Evolutionary conservation across 75 land plant genomes (phyloP).

Genomic region (Cryptomeria japonica): DNA sequence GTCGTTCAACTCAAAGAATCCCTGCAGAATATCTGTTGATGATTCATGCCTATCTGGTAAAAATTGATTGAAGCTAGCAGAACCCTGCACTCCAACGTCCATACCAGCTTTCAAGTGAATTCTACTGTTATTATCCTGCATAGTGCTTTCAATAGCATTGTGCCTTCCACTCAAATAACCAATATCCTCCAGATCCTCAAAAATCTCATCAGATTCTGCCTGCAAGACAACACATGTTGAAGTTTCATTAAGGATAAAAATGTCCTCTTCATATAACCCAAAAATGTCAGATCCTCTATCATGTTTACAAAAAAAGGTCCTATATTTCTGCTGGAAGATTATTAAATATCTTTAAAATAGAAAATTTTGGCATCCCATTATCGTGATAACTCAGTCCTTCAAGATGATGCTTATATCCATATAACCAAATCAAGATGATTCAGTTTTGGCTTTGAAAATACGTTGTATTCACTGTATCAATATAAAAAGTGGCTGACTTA

Average conservation of each 20-base stretch:
- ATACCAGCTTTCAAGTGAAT: neutral
- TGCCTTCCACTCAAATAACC: neutral
- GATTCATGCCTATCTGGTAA: neutral
- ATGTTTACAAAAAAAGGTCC: neutral
- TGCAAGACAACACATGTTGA: neutral
- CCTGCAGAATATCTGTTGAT: neutral
- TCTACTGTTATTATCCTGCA: neutral
- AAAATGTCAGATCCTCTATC: neutral
- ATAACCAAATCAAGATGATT: neutral
- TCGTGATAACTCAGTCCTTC: neutral
- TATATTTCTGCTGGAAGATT: slow-evolving; percentile 2
- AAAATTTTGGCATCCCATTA: neutral
- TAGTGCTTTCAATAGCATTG: neutral
- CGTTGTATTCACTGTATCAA: neutral
- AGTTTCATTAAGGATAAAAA: neutral
- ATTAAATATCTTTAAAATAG: neutral
- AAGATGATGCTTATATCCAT: neutral
- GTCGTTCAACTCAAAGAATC: neutral
- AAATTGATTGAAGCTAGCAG: neutral
- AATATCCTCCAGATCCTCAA: slow-evolving; percentile 2
- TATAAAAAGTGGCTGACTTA: neutral
- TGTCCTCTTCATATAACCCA: neutral
- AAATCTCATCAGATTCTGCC: neutral
- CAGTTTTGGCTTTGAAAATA: neutral
- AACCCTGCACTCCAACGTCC: neutral